Base-by-base conservation (phyloP, 305 asterid genomes). In the Ajuga reptans region DNA sequence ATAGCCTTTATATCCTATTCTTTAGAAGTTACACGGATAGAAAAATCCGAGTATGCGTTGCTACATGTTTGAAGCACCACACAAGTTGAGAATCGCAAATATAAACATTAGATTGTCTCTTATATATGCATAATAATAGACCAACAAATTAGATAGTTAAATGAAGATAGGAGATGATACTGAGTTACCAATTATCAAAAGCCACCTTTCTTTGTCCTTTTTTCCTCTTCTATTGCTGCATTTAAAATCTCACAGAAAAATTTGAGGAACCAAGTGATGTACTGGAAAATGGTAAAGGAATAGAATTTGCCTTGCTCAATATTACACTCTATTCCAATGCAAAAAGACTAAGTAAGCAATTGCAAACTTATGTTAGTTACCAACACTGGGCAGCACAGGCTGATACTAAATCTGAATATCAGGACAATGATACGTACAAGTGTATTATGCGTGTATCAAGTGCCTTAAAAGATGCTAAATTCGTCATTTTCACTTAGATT, bases 331-430 rank as follows among this genome's bases (percentile, higher is more conserved):
- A 21, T 21, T 21, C 2, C 27, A 2, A 21, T 0, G 36, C 36
- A 31, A 31, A 31, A 5, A 66, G 11, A 52, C 17, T 6, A 29
- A 34, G 37, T 21, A 47, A 47, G 60, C 11, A 58, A 59, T 71
- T 24, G 50, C 52, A 66, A 54, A 64, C 29, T 3, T 31, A 41
- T 27, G 29, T 45, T 7, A 63, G 37, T 63, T 46, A 21, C 59
- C 41, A 33, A 56, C 15, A 56, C 18, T 33, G 24, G 43, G 69
- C 42, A 57, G 43, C 31, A 46, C 6, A 34, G 50, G 36, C 46
- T 34, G 64, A 67, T 55, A 37, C 58, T 67, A 54, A 41, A 59
- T 46, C 31, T 9, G 17, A 69, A 54, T 45, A 50, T 76, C 57
- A 59, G 45, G 57, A 53, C 39, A 36, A 37, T 43, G 46, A 31